These are phyloP conservation scores for Microascus cirrosus DNA, from an alignment of 2,329 filamentous ascomycete species.

Conservation along the genomic window DNA sequence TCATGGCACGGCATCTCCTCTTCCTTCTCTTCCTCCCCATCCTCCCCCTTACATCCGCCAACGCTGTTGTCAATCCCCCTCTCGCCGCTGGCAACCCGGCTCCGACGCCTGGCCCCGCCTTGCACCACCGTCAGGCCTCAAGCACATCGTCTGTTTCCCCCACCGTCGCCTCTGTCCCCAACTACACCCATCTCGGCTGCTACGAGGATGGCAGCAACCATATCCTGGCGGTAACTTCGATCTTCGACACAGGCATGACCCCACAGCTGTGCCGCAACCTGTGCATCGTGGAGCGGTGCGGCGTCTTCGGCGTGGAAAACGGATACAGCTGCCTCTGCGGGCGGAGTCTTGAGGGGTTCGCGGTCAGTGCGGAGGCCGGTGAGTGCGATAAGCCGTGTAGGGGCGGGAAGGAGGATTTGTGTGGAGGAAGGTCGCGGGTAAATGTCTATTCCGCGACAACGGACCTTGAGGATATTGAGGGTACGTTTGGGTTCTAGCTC, in stretches of 20 bases:
- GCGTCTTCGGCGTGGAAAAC: slow-evolving; percentile 23
- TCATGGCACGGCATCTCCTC: neutral
- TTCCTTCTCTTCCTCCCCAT: neutral
- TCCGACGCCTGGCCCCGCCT: neutral
- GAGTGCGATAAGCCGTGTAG: slow-evolving; percentile 3
- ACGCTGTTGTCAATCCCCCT: neutral
- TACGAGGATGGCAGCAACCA: slow-evolving; percentile 6
- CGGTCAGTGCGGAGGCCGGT: neutral
- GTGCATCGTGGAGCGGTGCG: neutral
- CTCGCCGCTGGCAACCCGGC: neutral
- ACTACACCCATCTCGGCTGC: slow-evolving; percentile 6
- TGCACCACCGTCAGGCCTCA: neutral
- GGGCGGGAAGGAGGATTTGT: neutral
- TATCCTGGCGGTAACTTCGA: slow-evolving; percentile 3
- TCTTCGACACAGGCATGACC: slow-evolving; percentile 6
- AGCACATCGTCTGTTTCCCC: neutral
- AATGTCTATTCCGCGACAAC: slow-evolving; percentile 7
- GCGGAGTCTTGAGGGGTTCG: slow-evolving; percentile 6
- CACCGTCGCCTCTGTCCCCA: neutral
- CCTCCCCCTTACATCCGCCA: neutral
- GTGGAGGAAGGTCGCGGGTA: slow-evolving; percentile 1
- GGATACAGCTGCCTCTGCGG: slow-evolving; percentile 22
- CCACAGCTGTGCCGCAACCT: slow-evolving; percentile 6
- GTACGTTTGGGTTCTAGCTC: neutral
- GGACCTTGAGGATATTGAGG: neutral